phyloP scores from a whole-genome alignment of 2,329 filamentous ascomycete genomes.

The Phialophora expanda region DNA sequence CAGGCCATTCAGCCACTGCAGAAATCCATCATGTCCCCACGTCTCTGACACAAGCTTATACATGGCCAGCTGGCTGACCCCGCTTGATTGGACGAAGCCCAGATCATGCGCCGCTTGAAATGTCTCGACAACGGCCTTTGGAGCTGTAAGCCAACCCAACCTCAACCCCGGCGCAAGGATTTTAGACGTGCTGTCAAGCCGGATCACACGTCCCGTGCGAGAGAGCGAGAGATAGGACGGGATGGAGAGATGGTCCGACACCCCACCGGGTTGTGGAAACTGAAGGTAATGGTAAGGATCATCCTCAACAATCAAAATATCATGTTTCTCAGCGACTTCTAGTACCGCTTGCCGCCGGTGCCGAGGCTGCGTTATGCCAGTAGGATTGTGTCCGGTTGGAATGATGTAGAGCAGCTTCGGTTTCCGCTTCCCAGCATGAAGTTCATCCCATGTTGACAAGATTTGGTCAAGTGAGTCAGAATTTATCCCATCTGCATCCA shows the following conservation, averaged over 20 bases:
- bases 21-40: slow-evolving; percentile 11
- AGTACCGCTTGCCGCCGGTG: background rate
- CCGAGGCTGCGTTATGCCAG: background rate
- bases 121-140: slow-evolving; percentile 9
- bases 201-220: background rate
- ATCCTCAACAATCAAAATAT: slow-evolving; percentile 15
- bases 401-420: background rate
- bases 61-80: slow-evolving; percentile 33
- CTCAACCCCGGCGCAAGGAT: slow-evolving; percentile 7
- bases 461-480: background rate
- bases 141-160: slow-evolving; percentile 16
- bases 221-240: background rate
- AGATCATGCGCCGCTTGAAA: slow-evolving; percentile 15
- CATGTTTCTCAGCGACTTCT: slow-evolving; percentile 6
- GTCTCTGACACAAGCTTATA: slow-evolving; percentile 15
- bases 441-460: background rate
- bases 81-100: slow-evolving; percentile 12
- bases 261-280: background rate
- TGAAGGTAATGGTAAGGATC: slow-evolving; percentile 16
- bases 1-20: slow-evolving; percentile 8
- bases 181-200: slow-evolving; percentile 10
- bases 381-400: background rate
- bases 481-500: background rate
- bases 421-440: background rate
- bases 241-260: background rate